Evolutionary conservation across 23 red algal species (phyloP).

Genomic region (Gracilaria caudata): DNA sequence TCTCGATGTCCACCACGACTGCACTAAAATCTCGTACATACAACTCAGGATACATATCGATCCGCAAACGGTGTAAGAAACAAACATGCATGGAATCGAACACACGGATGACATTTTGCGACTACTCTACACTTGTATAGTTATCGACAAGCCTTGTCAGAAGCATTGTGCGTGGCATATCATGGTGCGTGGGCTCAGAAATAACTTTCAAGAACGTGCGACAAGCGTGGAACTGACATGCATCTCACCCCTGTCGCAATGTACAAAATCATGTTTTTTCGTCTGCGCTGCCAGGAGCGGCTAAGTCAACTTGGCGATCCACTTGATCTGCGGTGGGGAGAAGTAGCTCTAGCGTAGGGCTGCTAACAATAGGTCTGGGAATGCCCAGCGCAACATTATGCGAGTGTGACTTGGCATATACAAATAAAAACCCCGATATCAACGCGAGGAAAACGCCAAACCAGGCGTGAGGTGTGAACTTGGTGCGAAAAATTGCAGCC

Average conservation of each 20-base stretch:
- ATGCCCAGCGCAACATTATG: slow-evolving; percentile 46
- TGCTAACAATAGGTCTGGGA: slow-evolving; percentile 67
- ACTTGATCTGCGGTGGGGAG: slow-evolving; percentile 39
- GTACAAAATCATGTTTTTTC: not conserved
- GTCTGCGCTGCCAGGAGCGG: not conserved
- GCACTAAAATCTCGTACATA: too few species aligned
- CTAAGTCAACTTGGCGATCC: slow-evolving; percentile 16
- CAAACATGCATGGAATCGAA: not conserved
- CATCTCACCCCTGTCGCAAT: not conserved
- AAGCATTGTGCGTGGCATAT: too few species aligned
- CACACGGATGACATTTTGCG: not conserved
- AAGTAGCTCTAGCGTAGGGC: slow-evolving; percentile 57
- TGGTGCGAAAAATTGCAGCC: slow-evolving; percentile 57
- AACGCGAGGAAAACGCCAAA: slow-evolving; percentile 46
- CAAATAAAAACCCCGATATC: slow-evolving; percentile 57
- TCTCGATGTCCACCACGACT: too few species aligned
- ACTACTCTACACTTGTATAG: too few species aligned
- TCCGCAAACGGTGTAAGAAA: not conserved
- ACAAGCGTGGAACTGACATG: not conserved
- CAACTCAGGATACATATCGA: not conserved
- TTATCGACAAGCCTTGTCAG: too few species aligned
- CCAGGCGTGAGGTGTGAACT: slow-evolving; percentile 64
- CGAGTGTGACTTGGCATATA: slow-evolving; percentile 54
- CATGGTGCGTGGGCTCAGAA: not conserved
- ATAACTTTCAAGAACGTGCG: not conserved